Conservation (phyloP, 257 asterid species). For the Marsdenia floribunda region DNA sequence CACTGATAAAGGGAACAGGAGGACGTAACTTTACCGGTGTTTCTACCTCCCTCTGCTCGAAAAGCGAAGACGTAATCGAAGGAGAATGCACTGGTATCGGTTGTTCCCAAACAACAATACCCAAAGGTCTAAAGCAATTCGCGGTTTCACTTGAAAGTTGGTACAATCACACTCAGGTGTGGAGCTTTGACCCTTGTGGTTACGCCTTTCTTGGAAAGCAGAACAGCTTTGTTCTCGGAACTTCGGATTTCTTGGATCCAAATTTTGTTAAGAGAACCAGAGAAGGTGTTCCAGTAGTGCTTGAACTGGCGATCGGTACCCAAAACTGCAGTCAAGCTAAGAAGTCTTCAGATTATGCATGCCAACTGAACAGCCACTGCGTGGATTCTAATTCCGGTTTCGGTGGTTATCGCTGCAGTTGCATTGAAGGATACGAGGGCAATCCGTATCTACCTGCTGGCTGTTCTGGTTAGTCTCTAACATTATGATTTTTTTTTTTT, state of each 20-base stretch:
- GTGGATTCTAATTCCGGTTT: slow-evolving; percentile 34
- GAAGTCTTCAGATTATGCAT: slow-evolving; percentile 21
- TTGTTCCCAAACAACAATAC: slow-evolving; percentile 48
- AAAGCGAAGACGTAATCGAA: slow-evolving; percentile 25
- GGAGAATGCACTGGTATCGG: slow-evolving; percentile 49
- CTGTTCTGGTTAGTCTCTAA: slow-evolving; percentile 17
- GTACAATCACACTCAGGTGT: background rate
- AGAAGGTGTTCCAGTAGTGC: slow-evolving; percentile 37
- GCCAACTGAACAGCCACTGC: slow-evolving; percentile 36
- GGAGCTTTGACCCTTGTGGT: slow-evolving; percentile 38
- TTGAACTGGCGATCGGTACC: slow-evolving; percentile 62
- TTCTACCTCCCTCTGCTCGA: slow-evolving; percentile 36
- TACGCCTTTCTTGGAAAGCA: slow-evolving; percentile 50
- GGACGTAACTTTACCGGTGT: slow-evolving; percentile 33
- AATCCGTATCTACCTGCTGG: slow-evolving; percentile 46
- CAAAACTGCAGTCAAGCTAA: slow-evolving; percentile 33
- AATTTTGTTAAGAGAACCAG: slow-evolving; percentile 23
- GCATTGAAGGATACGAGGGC: slow-evolving; percentile 47
- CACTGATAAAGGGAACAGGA: slow-evolving; percentile 7
- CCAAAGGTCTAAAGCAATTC: slow-evolving; percentile 39
- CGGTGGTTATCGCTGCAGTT: slow-evolving; percentile 53
- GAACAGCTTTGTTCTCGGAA: slow-evolving; percentile 25
- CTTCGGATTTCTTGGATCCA: slow-evolving; percentile 25
- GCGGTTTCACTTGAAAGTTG: background rate
- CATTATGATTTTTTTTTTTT: no score